Evolutionary conservation across 1,284 basidiomycete genomes (phyloP).

Genomic region (Ceratobasidium sp.): DNA sequence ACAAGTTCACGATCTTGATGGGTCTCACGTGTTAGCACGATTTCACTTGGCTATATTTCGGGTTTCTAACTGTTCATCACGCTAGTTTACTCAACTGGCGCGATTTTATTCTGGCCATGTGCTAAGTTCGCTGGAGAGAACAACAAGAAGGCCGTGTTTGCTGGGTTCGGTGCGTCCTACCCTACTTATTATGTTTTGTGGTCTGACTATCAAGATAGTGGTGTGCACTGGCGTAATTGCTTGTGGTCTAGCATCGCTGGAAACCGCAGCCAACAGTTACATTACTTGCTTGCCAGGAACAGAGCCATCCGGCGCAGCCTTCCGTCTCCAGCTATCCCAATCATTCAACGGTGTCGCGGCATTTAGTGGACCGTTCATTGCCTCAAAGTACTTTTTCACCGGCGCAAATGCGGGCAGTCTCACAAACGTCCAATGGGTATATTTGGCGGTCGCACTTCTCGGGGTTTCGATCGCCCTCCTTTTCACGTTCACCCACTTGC

Average conservation of each 20-base stretch:
- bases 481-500: slow-evolving; percentile 60
- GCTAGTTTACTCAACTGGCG: slow-evolving; percentile 57
- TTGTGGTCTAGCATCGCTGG: slow-evolving; percentile 75
- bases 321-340: slow-evolving; percentile 83
- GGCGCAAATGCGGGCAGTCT: slow-evolving; percentile 55
- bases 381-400: slow-evolving; percentile 64
- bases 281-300: slow-evolving; percentile 67
- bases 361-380: slow-evolving; percentile 83
- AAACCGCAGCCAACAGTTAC: slow-evolving; percentile 84
- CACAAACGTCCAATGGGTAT: slow-evolving; percentile 62
- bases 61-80: slow-evolving; percentile 7
- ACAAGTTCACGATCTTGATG: slow-evolving; percentile 57
- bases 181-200: neutral
- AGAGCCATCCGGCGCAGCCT: slow-evolving; percentile 74
- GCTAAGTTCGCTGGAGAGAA: slow-evolving; percentile 65
- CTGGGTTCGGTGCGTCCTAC: slow-evolving; percentile 73
- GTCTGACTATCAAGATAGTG: slow-evolving; percentile 5
- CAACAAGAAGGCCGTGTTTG: slow-evolving; percentile 62
- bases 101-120: slow-evolving; percentile 84
- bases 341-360: slow-evolving; percentile 84
- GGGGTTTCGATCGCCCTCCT: slow-evolving; percentile 55
- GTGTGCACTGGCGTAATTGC: slow-evolving; percentile 58
- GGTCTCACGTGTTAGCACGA: slow-evolving; percentile 40
- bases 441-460: slow-evolving; percentile 58
- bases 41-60: neutral